Conservation (phyloP, 805 yeast genomes). For the Clavispora vitiphila region DNA sequence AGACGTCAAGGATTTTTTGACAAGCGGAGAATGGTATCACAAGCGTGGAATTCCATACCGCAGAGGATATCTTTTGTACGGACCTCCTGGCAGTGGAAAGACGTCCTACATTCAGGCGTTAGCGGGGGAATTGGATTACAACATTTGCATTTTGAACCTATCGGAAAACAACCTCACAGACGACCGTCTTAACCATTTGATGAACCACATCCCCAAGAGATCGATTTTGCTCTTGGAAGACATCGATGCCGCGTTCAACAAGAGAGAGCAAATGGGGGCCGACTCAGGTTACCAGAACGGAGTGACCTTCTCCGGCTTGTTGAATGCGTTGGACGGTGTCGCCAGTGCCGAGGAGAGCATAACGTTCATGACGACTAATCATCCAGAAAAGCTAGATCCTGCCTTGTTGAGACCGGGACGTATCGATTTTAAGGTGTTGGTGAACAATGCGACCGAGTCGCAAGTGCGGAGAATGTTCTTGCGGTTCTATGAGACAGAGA, state of each 20-base stretch:
- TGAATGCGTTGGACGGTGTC: constrained; percentile 95
- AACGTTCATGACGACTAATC: constrained; percentile 98
- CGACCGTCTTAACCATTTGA: constrained; percentile 87
- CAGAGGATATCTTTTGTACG: constrained; percentile 88
- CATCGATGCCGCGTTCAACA: constrained; percentile 91
- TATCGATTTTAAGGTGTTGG: constrained; percentile 74
- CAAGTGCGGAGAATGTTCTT: constrained; percentile 83
- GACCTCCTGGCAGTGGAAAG: constrained; percentile 98
- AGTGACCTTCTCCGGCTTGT: constrained; percentile 89
- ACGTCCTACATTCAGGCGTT: constrained; percentile 94
- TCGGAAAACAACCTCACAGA: constrained; percentile 91
- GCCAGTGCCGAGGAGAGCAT: constrained; percentile 95
- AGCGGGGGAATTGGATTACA: constrained; percentile 94
- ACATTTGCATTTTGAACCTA: constrained; percentile 86
- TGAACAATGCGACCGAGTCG: constrained; percentile 80
- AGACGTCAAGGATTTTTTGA: constrained; percentile 78
- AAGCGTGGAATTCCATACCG: constrained; percentile 97
- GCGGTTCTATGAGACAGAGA: constrained; percentile 71
- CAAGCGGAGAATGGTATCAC: constrained; percentile 85
- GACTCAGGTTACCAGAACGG: constrained; percentile 82
- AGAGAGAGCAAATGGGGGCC: constrained; percentile 66
- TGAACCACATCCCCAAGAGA: constrained; percentile 94
- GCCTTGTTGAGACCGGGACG: constrained; percentile 94
- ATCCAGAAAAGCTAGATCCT: constrained; percentile 89
- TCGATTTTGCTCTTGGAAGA: constrained; percentile 84